phyloP scores from a whole-genome alignment of 2,329 filamentous ascomycete genomes.

The Ceratocystis smalleyi region DNA sequence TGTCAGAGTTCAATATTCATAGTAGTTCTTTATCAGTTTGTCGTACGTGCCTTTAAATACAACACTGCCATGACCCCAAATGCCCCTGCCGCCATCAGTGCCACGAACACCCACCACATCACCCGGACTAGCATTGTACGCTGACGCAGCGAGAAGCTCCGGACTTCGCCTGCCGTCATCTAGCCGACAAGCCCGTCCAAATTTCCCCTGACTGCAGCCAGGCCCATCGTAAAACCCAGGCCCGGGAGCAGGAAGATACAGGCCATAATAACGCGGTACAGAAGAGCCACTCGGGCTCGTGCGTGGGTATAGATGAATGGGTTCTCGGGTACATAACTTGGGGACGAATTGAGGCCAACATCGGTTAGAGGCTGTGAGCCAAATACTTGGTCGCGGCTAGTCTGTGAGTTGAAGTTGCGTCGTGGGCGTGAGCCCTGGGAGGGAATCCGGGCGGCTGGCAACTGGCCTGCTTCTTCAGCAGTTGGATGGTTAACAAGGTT shows the following conservation, averaged over 20 bases:
- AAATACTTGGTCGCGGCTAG: slow-evolving; percentile 9
- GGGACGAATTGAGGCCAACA: not conserved
- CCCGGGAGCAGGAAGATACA: slow-evolving; percentile 1
- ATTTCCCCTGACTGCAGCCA: slow-evolving; percentile 5
- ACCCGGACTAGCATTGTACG: slow-evolving; percentile 2
- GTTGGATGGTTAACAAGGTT: not conserved
- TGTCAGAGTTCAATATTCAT: not conserved
- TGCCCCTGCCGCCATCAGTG: slow-evolving; percentile 1
- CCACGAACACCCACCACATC: slow-evolving; percentile 12
- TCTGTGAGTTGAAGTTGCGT: not conserved
- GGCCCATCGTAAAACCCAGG: slow-evolving; percentile 5
- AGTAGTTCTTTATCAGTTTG: not conserved
- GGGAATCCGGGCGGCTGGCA: not conserved
- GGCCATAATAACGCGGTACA: slow-evolving; percentile 5
- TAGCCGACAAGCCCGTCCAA: slow-evolving; percentile 5
- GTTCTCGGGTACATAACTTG: not conserved
- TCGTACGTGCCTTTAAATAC: not conserved
- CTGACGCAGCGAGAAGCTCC: slow-evolving; percentile 9
- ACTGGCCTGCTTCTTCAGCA: not conserved
- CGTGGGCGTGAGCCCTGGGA: not conserved
- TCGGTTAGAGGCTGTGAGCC: slow-evolving; percentile 5
- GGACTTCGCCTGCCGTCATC: slow-evolving; percentile 2
- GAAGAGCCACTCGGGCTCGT: not conserved
- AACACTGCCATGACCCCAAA: slow-evolving; percentile 10
- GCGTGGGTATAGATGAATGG: slow-evolving; percentile 5